Conservation (phyloP, 345 rosid species). For the Triadica sebifera region DNA sequence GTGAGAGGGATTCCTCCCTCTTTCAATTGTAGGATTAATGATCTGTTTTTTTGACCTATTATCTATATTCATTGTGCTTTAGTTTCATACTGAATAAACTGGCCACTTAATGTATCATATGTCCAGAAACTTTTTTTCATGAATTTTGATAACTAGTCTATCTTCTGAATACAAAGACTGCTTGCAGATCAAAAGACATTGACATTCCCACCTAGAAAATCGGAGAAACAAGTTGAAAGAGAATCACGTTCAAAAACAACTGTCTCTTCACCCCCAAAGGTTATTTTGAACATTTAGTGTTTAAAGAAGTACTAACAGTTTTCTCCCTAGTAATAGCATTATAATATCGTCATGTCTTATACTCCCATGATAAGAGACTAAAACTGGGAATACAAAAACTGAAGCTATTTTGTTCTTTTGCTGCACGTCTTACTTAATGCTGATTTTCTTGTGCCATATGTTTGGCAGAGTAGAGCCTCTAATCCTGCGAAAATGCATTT, state of each 20-base stretch:
- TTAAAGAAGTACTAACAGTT: background rate
- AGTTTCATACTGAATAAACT: background rate
- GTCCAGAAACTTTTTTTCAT: background rate
- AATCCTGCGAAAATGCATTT: no score
- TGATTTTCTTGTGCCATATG: no score
- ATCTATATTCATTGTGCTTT: background rate
- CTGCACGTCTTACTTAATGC: no score
- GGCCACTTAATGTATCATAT: background rate
- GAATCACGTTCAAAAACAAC: constrained; percentile 38
- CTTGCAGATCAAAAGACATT: constrained; percentile 55
- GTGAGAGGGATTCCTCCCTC: background rate
- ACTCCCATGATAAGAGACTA: background rate
- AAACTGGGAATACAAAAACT: no score
- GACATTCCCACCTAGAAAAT: constrained; percentile 33
- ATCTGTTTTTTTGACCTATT: background rate
- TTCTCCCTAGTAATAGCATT: constrained; percentile 1
- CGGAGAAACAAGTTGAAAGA: constrained; percentile 46
- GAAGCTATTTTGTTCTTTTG: no score
- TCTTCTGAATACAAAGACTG: constrained; percentile 28
- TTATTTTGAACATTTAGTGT: constrained; percentile 22
- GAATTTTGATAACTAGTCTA: constrained; percentile 8
- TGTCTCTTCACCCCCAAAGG: constrained; percentile 47
- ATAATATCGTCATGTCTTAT: background rate
- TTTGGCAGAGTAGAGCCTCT: no score
- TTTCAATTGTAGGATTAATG: background rate